Base-by-base conservation (phyloP, 2,329 filamentous ascomycete genomes). In the Monosporascus sp. region DNA sequence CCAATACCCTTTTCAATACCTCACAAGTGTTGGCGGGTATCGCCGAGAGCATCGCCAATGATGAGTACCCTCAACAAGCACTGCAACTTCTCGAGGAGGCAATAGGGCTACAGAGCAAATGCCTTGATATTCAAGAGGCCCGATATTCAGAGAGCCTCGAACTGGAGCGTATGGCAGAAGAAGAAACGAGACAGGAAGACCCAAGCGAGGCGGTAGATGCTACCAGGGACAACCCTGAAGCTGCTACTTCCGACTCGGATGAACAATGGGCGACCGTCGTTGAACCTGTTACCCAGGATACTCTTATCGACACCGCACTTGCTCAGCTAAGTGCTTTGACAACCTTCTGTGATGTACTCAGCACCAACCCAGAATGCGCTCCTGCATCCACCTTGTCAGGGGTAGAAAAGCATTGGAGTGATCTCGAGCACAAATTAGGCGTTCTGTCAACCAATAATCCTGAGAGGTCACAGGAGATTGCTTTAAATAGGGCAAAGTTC, bases 1-100 rank as follows among this genome's bases (percentile, higher is more conserved):
- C 84, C 1, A 85, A 90, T 67, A 76, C 82, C 5, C 71, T 88
- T 8, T 90, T 89, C 73, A 90, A 90, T 64, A 85, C 83, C 6
- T 84, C 81, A 1, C 87, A 89, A 67, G 82, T 88, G 3, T 72
- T 89, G 38, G 85, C 82, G 0, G 83, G 79, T 56, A 72, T 89
- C 38, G 84, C 83, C 1, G 87, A 90, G 70, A 72, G 72, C 2
- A 65, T 81, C 7, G 72, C 78, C 1, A 80, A 83, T 48, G 74
- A 75, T n/a, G 76, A 75, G 43, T 75, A 77, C 6, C 65, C 68
- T 1, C 67, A 65, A 5, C 60, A 66, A 18, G 65, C 65, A 1
- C 24, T 80, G 15, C 71, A 73, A 24, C 70, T 81, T 9, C 60
- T 68, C 20, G 39, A 64, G 9, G 59, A 66, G 41, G 66, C 66